A percentile compares a stretch with the other conserved stretches of the same genome.
These are phyloP conservation scores for Hermanozyma aechmeae DNA, from an alignment of 805 yeast species.

Conservation along the genomic window DNA sequence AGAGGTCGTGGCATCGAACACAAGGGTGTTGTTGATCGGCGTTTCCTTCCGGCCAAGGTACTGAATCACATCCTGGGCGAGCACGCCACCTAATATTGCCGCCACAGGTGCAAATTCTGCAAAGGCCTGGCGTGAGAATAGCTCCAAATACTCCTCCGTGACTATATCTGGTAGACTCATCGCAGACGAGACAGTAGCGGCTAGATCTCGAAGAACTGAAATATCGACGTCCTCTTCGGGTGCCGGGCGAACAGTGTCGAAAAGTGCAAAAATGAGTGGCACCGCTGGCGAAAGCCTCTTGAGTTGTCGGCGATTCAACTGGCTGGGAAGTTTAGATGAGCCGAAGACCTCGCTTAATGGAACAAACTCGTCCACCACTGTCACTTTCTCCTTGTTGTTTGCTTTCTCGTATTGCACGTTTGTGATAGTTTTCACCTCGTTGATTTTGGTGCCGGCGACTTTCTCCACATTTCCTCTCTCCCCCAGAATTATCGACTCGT, in stretches of 20 bases:
- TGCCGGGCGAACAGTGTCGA: slow-evolving; percentile 29
- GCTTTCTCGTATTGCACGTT: slow-evolving; percentile 22
- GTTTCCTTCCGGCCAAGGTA: slow-evolving; percentile 63
- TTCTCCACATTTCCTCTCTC: slow-evolving; percentile 36
- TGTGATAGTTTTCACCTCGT: slow-evolving; percentile 30
- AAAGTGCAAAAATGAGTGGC: slow-evolving; percentile 50
- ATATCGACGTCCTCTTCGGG: slow-evolving; percentile 15
- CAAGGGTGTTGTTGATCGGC: slow-evolving; percentile 73
- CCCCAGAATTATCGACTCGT: slow-evolving; percentile 45
- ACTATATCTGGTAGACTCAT: no score
- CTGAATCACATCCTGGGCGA: slow-evolving; percentile 88
- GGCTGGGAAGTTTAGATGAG: slow-evolving; percentile 30
- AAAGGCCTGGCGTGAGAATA: slow-evolving; percentile 38
- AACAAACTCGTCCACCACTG: slow-evolving; percentile 27
- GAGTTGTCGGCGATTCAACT: slow-evolving; percentile 34
- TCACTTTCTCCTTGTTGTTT: slow-evolving; percentile 33
- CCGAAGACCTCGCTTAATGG: slow-evolving; percentile 26
- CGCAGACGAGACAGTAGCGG: slow-evolving; percentile 36
- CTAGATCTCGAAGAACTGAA: slow-evolving; percentile 25
- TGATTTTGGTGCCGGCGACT: slow-evolving; percentile 40
- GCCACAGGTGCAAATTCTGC: slow-evolving; percentile 76
- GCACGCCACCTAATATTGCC: slow-evolving; percentile 81
- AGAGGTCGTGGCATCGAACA: slow-evolving; percentile 63
- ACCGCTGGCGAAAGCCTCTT: slow-evolving; percentile 45
- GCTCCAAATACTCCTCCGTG: slow-evolving; percentile 30